Evolutionary conservation across 208 protist species (phyloP).

Genomic region (Hexamita inflata): DNA sequence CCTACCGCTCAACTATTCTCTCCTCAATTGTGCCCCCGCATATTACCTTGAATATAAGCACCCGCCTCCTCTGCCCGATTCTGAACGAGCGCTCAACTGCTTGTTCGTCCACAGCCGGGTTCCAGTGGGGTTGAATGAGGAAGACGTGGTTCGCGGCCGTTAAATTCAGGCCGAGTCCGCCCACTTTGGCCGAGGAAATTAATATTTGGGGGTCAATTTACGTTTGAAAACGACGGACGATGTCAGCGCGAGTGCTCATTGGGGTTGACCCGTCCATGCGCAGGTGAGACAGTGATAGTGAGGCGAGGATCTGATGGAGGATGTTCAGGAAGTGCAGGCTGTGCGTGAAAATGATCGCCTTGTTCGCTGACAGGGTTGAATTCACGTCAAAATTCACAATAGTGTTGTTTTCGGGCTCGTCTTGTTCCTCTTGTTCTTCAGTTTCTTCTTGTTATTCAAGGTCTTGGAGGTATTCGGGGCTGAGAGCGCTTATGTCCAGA

Average conservation of each 20-base stretch:
- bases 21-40: slow-evolving; percentile 13
- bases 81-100: neutral
- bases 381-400: too few species aligned
- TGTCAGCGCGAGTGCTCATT: neutral
- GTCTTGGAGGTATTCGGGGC: too few species aligned
- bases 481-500: too few species aligned
- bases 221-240: neutral
- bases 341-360: neutral
- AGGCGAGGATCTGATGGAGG: neutral
- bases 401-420: too few species aligned
- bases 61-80: neutral
- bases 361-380: neutral
- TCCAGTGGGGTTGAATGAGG: neutral
- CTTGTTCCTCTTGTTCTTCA: too few species aligned
- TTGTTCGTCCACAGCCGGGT: slow-evolving; percentile 6
- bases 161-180: slow-evolving; percentile 11
- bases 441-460: too few species aligned
- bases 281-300: neutral
- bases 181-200: neutral
- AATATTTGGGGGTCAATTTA: neutral
- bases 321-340: neutral
- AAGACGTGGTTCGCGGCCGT: slow-evolving; percentile 21
- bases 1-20: neutral
- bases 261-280: neutral
- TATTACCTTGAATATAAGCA: neutral